Conservation (phyloP, 306 rosid genomes). For the Benincasa hispida region DNA sequence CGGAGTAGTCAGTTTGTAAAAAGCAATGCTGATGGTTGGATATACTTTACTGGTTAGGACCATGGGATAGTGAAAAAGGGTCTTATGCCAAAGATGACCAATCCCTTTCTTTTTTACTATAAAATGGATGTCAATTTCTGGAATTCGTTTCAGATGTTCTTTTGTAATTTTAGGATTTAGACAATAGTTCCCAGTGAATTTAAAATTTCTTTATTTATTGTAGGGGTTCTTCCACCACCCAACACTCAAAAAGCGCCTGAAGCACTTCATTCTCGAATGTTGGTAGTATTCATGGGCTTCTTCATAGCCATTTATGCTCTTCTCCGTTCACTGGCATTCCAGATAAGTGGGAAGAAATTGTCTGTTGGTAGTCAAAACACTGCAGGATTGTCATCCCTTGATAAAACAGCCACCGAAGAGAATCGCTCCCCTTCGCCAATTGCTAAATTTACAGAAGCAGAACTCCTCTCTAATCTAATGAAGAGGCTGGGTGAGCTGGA, state of each 20-base stretch:
- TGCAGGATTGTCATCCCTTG: constrained; percentile 13
- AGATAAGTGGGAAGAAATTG: constrained; percentile 37
- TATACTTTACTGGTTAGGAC: not conserved
- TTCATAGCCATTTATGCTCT: constrained; percentile 38
- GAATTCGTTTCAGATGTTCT: not conserved
- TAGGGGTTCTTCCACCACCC: constrained; percentile 44
- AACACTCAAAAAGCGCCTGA: constrained; percentile 26
- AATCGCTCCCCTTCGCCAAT: constrained; percentile 27
- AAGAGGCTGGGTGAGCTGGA: constrained; percentile 77
- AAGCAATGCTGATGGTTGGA: not conserved
- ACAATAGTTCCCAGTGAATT: not conserved
- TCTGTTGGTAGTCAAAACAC: constrained; percentile 20
- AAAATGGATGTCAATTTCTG: not conserved
- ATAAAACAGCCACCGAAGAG: constrained; percentile 27
- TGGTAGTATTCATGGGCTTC: constrained; percentile 52
- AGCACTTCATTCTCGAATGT: constrained; percentile 36
- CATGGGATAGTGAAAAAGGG: not conserved
- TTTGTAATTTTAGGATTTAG: not conserved
- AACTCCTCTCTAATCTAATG: constrained; percentile 42
- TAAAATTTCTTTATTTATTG: constrained; percentile 8
- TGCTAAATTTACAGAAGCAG: constrained; percentile 24
- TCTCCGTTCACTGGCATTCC: constrained; percentile 28
- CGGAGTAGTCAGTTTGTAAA: not conserved
- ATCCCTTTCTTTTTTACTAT: not conserved
- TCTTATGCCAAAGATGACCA: not conserved